Evolutionary conservation across 2,329 filamentous ascomycete species (phyloP), one percentile per base, ranked within the genome.

Genomic region (Aspergillus sp.): DNA sequence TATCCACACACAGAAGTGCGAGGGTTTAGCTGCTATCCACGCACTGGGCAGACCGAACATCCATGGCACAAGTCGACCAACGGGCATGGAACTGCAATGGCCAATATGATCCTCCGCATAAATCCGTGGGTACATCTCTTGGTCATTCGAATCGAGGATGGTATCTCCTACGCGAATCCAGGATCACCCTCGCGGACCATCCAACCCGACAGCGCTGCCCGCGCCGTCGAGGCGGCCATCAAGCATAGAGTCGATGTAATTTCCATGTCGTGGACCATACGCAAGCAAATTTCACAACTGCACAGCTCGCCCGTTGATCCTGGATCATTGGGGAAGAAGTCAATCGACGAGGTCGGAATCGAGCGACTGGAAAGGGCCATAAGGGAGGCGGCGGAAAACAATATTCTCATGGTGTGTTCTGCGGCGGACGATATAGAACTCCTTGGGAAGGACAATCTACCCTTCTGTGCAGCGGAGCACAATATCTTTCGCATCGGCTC

Each of bases 101-200:
- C 56, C 48, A 58, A 58, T 30, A 58, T 58, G 56, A 58, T 58
- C 11, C 50, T 49, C 23, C 56, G 56, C 0, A 58, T 53, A 2
- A 52, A 58, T 10, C 56, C 56, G 0, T 58, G 56, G 56, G 25
- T 58, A 5, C 2, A 8, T 17, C 48, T 58, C 3, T 15, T 44
- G 5, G 56, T 58, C 48, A 52, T 58, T 30, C 44, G 52, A 23
- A 53, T 58, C n/a, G 10, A 58, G 6, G 52, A 50, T 25, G 36
- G 56, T 4, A 38, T 39, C 11, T 58, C 48, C 11, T 58, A 38
- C 39, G 52, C 52, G 38, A 49, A 58, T n/a, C 1, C 41, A 17
- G 41, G 49, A 5, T 39, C 41, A 7, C 23, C 48, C 3, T 49
- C 56, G 49, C 56, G 56, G 11, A 58, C 48, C 39, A 58, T 58